Evolutionary conservation across 768 basidiomycete genomes (phyloP).

Genomic region (Lactarius trivialis): DNA sequence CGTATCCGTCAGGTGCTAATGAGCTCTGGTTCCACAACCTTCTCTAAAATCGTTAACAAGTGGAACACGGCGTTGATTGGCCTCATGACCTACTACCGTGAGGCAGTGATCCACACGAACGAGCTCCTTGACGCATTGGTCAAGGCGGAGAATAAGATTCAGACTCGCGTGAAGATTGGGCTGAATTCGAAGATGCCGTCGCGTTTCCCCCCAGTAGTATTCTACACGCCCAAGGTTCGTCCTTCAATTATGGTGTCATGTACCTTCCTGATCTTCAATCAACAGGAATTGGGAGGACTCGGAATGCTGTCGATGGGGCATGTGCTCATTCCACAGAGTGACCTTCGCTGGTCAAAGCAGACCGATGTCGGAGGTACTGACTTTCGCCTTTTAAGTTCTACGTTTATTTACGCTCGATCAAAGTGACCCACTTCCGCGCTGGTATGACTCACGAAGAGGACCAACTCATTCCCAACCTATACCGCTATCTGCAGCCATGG

Average conservation of each 20-base stretch:
- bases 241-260: constrained; percentile 6
- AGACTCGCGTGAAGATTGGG: constrained; percentile 99
- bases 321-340: constrained; percentile 96
- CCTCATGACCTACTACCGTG: constrained; percentile 96
- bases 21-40: constrained; percentile 98
- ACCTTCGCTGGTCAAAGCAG: constrained; percentile 96
- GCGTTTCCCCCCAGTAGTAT: constrained; percentile 94
- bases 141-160: constrained; percentile 99
- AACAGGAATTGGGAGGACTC: constrained; percentile 87
- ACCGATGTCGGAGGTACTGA: constrained; percentile 82
- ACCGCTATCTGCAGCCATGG: constrained; percentile 96
- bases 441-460: constrained; percentile 97
- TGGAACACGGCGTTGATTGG: constrained; percentile 96
- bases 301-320: constrained; percentile 99
- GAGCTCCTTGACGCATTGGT: constrained; percentile 93
- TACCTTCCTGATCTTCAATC: constrained; percentile 7
- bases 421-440: constrained; percentile 97
- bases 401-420: background rate
- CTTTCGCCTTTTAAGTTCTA: background rate
- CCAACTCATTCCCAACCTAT: constrained; percentile 93
- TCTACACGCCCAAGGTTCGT: constrained; percentile 85
- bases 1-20: constrained; percentile 94
- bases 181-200: constrained; percentile 99
- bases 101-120: constrained; percentile 95
- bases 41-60: constrained; percentile 98